Evolutionary conservation across 1,139 yeast genomes (phyloP).

Genomic region (Yamadazyma triangularis): DNA sequence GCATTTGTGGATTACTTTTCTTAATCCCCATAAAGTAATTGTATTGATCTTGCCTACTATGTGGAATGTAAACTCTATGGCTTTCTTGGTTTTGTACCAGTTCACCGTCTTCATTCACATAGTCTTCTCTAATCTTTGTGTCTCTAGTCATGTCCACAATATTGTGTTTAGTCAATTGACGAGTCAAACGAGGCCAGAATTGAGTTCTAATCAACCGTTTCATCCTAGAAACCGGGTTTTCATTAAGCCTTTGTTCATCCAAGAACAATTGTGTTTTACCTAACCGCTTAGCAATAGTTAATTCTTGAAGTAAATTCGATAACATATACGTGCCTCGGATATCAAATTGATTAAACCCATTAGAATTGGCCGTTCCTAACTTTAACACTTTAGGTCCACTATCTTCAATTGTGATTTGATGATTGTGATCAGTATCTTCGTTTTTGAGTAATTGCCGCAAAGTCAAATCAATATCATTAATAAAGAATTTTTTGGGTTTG

Average conservation of each 20-base stretch:
- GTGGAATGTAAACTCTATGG: constrained; percentile 80
- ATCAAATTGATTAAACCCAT: constrained; percentile 69
- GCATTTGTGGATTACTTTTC: constrained; percentile 48
- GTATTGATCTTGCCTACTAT: constrained; percentile 64
- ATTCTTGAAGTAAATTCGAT: constrained; percentile 81
- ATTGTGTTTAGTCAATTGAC: constrained; percentile 60
- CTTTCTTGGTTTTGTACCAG: constrained; percentile 28
- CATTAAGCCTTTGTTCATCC: constrained; percentile 80
- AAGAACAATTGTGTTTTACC: constrained; percentile 75
- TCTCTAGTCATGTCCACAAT: constrained; percentile 74
- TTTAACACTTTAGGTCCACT: constrained; percentile 86
- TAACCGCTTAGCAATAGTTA: constrained; percentile 78
- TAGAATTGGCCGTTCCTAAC: constrained; percentile 80
- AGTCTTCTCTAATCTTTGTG: constrained; percentile 66
- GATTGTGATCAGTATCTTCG: constrained; percentile 86
- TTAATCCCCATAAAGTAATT: constrained; percentile 62
- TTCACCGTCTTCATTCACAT: constrained; percentile 32
- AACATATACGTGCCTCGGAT: constrained; percentile 90
- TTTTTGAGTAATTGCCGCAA: constrained; percentile 61
- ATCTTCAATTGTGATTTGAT: constrained; percentile 89
- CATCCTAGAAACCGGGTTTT: constrained; percentile 81
- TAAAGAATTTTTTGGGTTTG: constrained; percentile 56
- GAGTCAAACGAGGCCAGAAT: constrained; percentile 79
- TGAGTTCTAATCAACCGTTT: constrained; percentile 69
- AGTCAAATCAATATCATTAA: constrained; percentile 72